Conservation (phyloP, 805 yeast species). For the Hanseniaspora jakobsenii region DNA sequence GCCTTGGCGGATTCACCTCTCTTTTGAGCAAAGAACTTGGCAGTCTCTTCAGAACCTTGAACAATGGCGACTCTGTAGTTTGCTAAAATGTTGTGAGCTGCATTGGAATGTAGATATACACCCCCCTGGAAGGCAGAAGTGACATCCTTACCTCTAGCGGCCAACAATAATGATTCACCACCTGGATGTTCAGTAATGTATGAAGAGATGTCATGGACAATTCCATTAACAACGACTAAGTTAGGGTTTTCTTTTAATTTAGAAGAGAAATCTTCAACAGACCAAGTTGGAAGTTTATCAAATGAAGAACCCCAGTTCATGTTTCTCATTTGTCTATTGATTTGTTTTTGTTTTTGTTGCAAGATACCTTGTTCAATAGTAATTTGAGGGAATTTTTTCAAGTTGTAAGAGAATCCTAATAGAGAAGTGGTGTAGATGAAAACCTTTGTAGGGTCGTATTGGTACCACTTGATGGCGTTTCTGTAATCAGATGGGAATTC, state of each 20-base stretch:
- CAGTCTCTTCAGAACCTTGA: constrained; percentile 50
- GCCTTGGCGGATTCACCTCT: constrained; percentile 26
- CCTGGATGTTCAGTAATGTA: constrained; percentile 75
- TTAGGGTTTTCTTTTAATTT: constrained; percentile 43
- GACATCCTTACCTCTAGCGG: constrained; percentile 71
- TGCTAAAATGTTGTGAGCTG: constrained; percentile 73
- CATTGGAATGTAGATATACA: constrained; percentile 73
- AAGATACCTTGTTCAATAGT: constrained; percentile 72
- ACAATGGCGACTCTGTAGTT: constrained; percentile 74
- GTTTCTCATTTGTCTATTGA: constrained; percentile 47
- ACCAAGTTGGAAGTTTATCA: constrained; percentile 61
- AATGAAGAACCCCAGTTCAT: constrained; percentile 69
- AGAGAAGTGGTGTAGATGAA: constrained; percentile 47
- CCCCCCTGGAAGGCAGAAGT: constrained; percentile 78
- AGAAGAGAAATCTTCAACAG: constrained; percentile 45
- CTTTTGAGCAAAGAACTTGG: constrained; percentile 33
- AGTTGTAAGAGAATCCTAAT: constrained; percentile 58
- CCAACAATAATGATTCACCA: constrained; percentile 59
- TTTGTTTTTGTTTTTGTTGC: constrained; percentile 74
- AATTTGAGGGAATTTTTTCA: constrained; percentile 65
- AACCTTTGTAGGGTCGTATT: constrained; percentile 71
- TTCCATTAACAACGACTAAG: constrained; percentile 60
- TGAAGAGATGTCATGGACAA: constrained; percentile 60
- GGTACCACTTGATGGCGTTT: constrained; percentile 79
- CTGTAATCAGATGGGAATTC: constrained; percentile 84